Evolutionary conservation across 345 rosid genomes (phyloP).

Genomic region (Gossypium rotundifolium): DNA sequence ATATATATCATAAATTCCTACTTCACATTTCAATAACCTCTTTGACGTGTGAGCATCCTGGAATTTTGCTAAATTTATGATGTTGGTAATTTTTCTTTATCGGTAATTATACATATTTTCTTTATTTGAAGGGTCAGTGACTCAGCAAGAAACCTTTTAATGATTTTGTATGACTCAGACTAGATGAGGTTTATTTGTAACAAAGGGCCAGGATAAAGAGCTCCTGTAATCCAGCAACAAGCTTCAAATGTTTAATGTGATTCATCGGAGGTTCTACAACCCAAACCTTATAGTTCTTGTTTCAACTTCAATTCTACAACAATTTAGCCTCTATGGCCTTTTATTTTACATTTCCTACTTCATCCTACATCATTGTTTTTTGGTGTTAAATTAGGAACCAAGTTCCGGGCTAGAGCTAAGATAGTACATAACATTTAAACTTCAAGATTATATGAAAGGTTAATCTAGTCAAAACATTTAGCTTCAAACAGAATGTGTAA

Average conservation of each 20-base stretch:
- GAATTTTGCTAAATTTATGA: slow-evolving; percentile 1
- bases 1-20: not conserved
- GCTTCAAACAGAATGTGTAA: not conserved
- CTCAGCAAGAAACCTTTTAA: not conserved
- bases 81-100: not conserved
- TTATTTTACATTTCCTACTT: not conserved
- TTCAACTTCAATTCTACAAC: not conserved
- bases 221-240: not conserved
- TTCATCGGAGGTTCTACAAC: too few relatives aligned
- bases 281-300: not conserved
- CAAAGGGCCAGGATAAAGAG: not conserved
- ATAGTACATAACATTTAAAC: not conserved
- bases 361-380: not conserved
- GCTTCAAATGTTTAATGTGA: not conserved
- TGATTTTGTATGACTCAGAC: not conserved
- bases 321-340: not conserved
- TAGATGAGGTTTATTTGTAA: not conserved
- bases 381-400: not conserved
- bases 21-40: not conserved
- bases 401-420: not conserved
- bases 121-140: not conserved
- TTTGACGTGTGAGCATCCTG: not conserved
- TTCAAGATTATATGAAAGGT: not conserved
- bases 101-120: not conserved
- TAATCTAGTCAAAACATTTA: not conserved